A percentile compares a stretch with the other conserved stretches of the same genome.
phyloP scores from a whole-genome alignment of 805 yeast genomes.

The Metschnikowia arizonensis region DNA sequence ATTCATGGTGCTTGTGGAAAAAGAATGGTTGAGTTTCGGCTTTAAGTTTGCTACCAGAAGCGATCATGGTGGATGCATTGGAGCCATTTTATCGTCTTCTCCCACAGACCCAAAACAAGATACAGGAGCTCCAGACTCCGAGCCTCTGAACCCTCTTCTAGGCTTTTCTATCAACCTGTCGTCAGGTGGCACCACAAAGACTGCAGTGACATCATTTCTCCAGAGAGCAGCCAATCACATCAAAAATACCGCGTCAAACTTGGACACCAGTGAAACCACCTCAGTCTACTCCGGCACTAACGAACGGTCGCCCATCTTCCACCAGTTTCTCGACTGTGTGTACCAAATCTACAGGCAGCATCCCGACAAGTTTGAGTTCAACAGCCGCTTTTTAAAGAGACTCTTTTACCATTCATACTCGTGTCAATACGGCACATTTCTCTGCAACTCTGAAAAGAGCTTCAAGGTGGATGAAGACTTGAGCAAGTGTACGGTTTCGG shows the following conservation, averaged over 20 bases:
- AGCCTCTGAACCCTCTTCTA: conserved; percentile 3
- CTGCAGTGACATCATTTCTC: conserved; percentile 34
- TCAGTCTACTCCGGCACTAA: conserved; percentile 31
- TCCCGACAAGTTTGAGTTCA: conserved; percentile 76
- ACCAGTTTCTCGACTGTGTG: conserved; percentile 87
- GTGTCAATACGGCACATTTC: conserved; percentile 91
- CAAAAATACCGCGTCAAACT: conserved; percentile 31
- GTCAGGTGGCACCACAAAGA: conserved; percentile 17
- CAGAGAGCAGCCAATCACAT: conserved; percentile 39
- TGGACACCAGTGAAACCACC: conserved; percentile 1
- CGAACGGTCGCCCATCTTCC: conserved; percentile 78
- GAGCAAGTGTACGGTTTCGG: conserved; percentile 58
- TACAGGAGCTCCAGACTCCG: conserved; percentile 8
- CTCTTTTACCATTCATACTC: conserved; percentile 84
- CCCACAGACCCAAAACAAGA: conserved; percentile 15
- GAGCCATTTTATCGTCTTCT: conserved; percentile 30
- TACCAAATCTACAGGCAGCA: conserved; percentile 72
- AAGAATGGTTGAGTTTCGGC: conserved; percentile 95
- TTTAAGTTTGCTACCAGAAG: conserved; percentile 81
- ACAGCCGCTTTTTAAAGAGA: conserved; percentile 81
- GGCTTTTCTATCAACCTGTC: background rate
- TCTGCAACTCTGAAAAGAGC: conserved; percentile 72
- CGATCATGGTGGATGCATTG: conserved; percentile 61
- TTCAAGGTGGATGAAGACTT: conserved; percentile 34
- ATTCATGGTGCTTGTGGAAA: conserved; percentile 78